Percentiles rank a stretch among this genome's conserved stretches.
Evolutionary conservation across 1,139 yeast genomes (phyloP).

Genomic region (Yamadazyma blattariae): DNA sequence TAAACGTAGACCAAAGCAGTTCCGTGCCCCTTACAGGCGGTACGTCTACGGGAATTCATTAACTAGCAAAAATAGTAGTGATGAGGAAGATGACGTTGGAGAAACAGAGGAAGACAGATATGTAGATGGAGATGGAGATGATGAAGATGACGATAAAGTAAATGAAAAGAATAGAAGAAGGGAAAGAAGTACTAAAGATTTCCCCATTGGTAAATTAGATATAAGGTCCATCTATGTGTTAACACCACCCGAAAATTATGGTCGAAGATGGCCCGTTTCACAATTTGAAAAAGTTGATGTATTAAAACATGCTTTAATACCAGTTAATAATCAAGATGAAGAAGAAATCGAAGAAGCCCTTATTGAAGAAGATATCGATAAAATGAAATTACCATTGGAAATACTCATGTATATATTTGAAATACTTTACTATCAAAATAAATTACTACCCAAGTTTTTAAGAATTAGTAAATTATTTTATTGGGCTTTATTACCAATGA

Average conservation of each 20-base stretch:
- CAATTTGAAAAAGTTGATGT: slow-evolving; percentile 49
- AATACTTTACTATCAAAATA: slow-evolving; percentile 30
- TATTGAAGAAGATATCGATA: not conserved
- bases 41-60: slow-evolving; percentile 65
- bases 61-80: slow-evolving; percentile 27
- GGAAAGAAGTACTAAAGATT: slow-evolving; percentile 16
- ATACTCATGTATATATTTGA: slow-evolving; percentile 52
- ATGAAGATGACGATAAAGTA: slow-evolving; percentile 9
- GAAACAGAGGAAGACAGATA: too few species aligned
- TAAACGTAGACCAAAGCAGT: slow-evolving; percentile 80
- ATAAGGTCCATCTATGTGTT: slow-evolving; percentile 38
- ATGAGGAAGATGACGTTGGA: slow-evolving; percentile 28
- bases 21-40: slow-evolving; percentile 71
- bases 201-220: slow-evolving; percentile 24
- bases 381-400: slow-evolving; percentile 55
- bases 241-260: slow-evolving; percentile 19
- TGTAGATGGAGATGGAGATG: too few species aligned
- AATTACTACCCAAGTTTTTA: slow-evolving; percentile 50
- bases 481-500: slow-evolving; percentile 51
- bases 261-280: slow-evolving; percentile 40
- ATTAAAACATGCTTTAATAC: slow-evolving; percentile 24
- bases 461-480: slow-evolving; percentile 65
- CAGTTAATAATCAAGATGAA: not conserved
- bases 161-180: too few species aligned
- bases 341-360: slow-evolving; percentile 7